Evolutionary conservation across 257 asterid genomes (phyloP).

Genomic region (Rhazya stricta): DNA sequence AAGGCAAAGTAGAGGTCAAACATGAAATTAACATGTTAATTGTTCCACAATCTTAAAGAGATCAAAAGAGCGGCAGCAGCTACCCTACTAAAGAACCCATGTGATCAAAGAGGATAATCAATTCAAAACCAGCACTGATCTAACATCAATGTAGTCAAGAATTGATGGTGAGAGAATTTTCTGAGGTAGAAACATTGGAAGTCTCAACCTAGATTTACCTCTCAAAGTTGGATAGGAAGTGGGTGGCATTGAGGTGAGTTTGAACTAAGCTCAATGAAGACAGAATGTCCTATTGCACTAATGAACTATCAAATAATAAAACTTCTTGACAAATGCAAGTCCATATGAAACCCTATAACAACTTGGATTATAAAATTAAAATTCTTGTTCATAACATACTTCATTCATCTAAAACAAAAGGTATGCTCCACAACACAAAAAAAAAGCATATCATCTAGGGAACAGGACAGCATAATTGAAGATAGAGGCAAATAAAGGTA

Average conservation of each 20-base stretch:
- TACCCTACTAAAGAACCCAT: neutral
- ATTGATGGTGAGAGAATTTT: neutral
- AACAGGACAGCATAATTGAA: neutral
- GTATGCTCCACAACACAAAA: no score
- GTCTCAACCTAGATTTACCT: neutral
- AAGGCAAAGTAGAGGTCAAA: neutral
- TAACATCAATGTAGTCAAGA: neutral
- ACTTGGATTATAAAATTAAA: neutral
- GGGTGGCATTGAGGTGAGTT: neutral
- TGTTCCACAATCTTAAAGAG: neutral
- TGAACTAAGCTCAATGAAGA: neutral
- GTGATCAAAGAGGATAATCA: neutral
- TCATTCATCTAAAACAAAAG: neutral
- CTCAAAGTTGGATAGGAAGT: neutral
- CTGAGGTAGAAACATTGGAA: neutral
- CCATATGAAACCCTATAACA: neutral
- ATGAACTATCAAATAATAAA: neutral
- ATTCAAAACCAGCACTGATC: neutral
- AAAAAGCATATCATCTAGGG: neutral
- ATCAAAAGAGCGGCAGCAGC: neutral
- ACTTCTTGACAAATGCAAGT: neutral
- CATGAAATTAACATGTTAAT: neutral
- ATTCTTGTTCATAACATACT: neutral
- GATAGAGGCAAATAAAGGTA: slow-evolving; percentile 7
- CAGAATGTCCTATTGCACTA: neutral